Evolutionary conservation across 2,329 filamentous ascomycete species (phyloP), one percentile per base, ranked within the genome.

Genomic region (Aspergillus caelatus): DNA sequence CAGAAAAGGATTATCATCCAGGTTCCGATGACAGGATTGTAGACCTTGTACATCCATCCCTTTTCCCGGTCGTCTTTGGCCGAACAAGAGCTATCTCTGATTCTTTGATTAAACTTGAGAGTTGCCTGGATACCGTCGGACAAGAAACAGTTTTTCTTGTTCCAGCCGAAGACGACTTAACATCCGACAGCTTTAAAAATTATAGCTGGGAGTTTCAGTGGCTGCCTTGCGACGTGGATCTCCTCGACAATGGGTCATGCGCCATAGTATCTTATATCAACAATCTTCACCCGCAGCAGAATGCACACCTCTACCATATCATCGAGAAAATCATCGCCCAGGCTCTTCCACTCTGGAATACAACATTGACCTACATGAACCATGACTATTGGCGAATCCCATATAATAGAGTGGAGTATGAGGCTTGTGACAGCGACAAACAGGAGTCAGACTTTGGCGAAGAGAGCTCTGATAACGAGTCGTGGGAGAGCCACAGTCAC

Each of bases 21-120:
- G 79, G 82, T 3, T 87, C 84, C 1, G 77, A 86, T 32, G 74
- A 78, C 0, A 84, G 83, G 62, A 87, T 91, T 0, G 81, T 89
- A 1, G 84, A 91, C 70, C 77, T 91, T 0, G 84, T 91, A 2
- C 85, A 91, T 65, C 89, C 89, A 0, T 91, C 88, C 0, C 65
- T 78, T 4, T 79, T 74, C 57, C 75, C 77, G 0, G 56, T 79
- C 1, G 62, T 78, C 8, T 78, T 74, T 62, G 72, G 74, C 4
- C 61, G 57, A 5, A 74, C 65, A 11, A 67, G 63, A 4, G 63
- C 75, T 16, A 61, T 78, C 1, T 63, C 57, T 8, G 66, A 72
- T 10, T 43, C 36, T 8, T 16, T 58, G 6, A 65, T 75, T 3
- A 62, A 55, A 4, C 54, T 75, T 1, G 59, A 73, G 23, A 65